Base-by-base conservation (phyloP, 2,329 filamentous ascomycete genomes). In the Pestalotiopsis sp. region DNA sequence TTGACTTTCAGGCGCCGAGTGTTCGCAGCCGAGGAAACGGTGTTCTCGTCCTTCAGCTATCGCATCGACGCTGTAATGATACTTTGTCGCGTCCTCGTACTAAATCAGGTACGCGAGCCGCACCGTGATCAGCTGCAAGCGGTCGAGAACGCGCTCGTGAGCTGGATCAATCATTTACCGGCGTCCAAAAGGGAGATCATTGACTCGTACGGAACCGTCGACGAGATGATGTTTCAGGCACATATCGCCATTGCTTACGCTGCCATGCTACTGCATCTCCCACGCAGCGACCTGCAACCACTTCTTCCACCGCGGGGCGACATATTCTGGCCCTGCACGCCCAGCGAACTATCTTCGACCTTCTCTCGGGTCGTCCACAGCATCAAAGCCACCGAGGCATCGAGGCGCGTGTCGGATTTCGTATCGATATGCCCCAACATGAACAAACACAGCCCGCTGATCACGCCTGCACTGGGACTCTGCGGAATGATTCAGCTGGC, bases 211-310 rank as follows among this genome's bases (percentile, higher is more conserved):
- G 59, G 59, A 14, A 62, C 27, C 9, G 59, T 62, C 14, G 59
- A 62, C 31, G 59, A 62, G 12, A 62, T 62, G 59, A 62, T 62
- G 59, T 62, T 62, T n/a, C 59, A 62, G 31, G 59, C 59, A 62
- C 59, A 62, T 5, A 36, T 62, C 27, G 36, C 36, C 59, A 62
- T 62, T 36, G 59, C 59, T 17, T 62, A 62, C 20, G 59, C 59
- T 39, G 59, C 59, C 36, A 62, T 62, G 59, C 17, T 62, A 17
- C 27, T 62, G 9, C 59, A 62, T 62, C 59, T 62, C 20, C 59
- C 59, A 7, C 59, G 59, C 11, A 62, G 59, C n/a, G 59, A 62
- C 7, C 12, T 62, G 59, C 59, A 36, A 62, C 59, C 25, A 7
- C 59, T 62, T 27, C 59, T 62, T 20, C 25, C 36, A 2, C 59